Base-by-base conservation (phyloP, 1,284 basidiomycete species). In the Irpex sp. region DNA sequence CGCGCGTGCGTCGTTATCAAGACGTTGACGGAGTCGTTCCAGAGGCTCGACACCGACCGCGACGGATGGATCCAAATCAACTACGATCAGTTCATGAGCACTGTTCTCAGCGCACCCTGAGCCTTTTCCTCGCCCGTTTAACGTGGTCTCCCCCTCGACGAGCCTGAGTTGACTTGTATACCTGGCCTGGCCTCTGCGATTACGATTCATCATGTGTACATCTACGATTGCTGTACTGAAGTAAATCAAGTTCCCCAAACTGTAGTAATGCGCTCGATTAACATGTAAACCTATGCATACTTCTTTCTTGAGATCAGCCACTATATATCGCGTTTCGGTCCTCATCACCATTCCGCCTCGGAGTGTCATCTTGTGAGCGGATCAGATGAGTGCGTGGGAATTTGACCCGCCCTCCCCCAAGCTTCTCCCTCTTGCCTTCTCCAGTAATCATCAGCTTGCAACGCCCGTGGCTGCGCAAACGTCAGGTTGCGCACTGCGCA, bases 1-100 rank as follows among this genome's bases (percentile, higher is more conserved):
- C 83, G 90, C 60, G 88, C 88, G 23, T 93, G 91, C 66, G 90
- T 93, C 61, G 88, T 84, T 3, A 81, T 91, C 65, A 91, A 90
- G 77, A 87, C 89, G 70, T 78, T 90, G 67, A 85, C 82, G 51
- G 90, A 92, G 74, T 74, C 84, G 37, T 91, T 77, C 72, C 74
- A 77, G 59, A 75, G 77, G 57, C 77, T 87, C 52, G 88, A 91
- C 66, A 80, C 80, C 10, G 81, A 91, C 67, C 73, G 82, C n/a
- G 82, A 85, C 72, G 89, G 89, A 52, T 89, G 86, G 85, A 79
- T 91, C 64, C 84, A 87, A 75, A 83, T 92, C 67, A 86, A 83
- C 72, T 91, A 91, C 68, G 89, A 91, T 59, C 77, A 82, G 69
- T 91, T 91, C 71, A 84, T 91, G 87, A 77, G 85, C 35, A 86